These are phyloP conservation scores for Backusella australiensis DNA, from an alignment of 192 early-diverging fungal species.

Conservation along the genomic window DNA sequence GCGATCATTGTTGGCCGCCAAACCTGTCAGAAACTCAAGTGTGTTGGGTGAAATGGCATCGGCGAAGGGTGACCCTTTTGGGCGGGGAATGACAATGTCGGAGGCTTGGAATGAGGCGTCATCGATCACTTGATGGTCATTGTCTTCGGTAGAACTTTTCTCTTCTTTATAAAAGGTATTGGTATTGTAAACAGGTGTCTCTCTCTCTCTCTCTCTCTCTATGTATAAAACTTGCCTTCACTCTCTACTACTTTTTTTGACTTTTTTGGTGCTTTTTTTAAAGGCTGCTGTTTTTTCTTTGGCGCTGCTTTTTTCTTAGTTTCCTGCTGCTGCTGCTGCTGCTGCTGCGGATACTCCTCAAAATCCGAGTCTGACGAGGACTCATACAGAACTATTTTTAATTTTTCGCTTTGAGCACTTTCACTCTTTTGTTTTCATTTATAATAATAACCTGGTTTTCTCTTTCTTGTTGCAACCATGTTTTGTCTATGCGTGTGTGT, in stretches of 20 bases:
- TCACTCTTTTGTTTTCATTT: neutral
- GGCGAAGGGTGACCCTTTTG: slow-evolving; percentile 36
- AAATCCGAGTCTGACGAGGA: neutral
- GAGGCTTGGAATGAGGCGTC: neutral
- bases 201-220: too few relatives aligned
- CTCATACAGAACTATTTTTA: neutral
- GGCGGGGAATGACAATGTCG: slow-evolving; percentile 8
- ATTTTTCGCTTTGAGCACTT: neutral
- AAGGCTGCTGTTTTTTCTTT: neutral
- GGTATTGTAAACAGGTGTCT: neutral
- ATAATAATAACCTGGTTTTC: neutral
- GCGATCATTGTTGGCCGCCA: slow-evolving; percentile 49
- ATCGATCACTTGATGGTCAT: neutral
- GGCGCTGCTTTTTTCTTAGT: neutral
- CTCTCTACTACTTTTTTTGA: neutral
- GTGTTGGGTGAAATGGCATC: slow-evolving; percentile 50
- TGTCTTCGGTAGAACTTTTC: neutral
- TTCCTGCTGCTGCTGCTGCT: neutral
- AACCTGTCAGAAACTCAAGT: slow-evolving; percentile 44
- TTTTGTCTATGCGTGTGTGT: neutral
- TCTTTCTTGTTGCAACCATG: neutral
- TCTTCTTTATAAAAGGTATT: neutral
- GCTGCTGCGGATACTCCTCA: neutral
- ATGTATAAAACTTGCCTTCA: neutral
- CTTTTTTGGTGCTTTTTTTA: neutral